phyloP scores from a whole-genome alignment of 2,329 filamentous ascomycete species.

The Akanthomyces uredinophilus region DNA sequence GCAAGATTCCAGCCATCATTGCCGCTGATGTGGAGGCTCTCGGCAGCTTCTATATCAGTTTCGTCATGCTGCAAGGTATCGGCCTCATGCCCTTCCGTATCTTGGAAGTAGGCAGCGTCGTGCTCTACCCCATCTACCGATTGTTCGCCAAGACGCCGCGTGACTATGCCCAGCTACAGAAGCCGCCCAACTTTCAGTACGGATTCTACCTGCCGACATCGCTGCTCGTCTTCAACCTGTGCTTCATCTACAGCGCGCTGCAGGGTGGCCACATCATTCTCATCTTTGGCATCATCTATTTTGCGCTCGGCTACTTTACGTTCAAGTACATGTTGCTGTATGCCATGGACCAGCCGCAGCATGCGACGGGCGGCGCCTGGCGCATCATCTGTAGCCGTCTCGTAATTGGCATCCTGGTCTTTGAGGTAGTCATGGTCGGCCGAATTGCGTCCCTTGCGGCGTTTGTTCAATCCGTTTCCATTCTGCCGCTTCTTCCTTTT shows the following conservation, averaged over 20 bases:
- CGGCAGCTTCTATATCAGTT: constrained; percentile 83
- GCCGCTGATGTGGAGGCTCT: constrained; percentile 70
- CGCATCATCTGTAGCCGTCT: constrained; percentile 93
- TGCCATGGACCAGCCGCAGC: constrained; percentile 95
- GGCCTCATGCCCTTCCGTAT: constrained; percentile 90
- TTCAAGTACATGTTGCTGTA: constrained; percentile 98
- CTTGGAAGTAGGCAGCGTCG: constrained; percentile 80
- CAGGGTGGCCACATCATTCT: constrained; percentile 75
- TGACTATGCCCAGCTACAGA: constrained; percentile 76
- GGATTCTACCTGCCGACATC: constrained; percentile 94
- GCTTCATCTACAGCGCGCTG: constrained; percentile 88
- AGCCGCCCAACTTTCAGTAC: constrained; percentile 87
- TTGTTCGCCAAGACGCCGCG: constrained; percentile 81
- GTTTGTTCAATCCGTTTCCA: constrained; percentile 65
- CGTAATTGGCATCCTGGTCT: constrained; percentile 78
- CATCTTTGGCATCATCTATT: constrained; percentile 77
- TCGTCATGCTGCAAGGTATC: constrained; percentile 90
- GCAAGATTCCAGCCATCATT: constrained; percentile 68
- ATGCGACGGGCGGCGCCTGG: constrained; percentile 91
- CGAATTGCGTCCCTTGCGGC: constrained; percentile 71
- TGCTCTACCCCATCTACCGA: constrained; percentile 74
- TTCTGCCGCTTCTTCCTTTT: constrained; percentile 69
- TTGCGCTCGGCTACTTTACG: constrained; percentile 75
- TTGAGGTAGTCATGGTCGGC: constrained; percentile 86
- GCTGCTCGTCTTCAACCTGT: constrained; percentile 89